phyloP scores from a whole-genome alignment of 1,139 yeast genomes.

The Candida smagusa region DNA sequence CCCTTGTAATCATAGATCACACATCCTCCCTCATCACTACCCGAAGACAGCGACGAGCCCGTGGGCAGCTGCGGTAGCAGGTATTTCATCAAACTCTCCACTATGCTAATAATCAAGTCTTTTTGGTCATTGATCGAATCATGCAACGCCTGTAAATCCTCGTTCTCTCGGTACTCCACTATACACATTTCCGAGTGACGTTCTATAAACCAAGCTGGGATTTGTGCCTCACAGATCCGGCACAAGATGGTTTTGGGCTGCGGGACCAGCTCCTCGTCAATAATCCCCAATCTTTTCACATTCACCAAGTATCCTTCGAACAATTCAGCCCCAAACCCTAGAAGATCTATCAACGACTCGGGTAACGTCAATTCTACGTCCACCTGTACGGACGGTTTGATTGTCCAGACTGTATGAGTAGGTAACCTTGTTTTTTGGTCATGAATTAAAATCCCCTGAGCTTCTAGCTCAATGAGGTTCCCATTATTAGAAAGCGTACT shows the following conservation, averaged over 20 bases:
- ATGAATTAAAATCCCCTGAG: constrained; percentile 91
- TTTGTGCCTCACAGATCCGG: constrained; percentile 82
- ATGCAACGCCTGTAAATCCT: constrained; percentile 73
- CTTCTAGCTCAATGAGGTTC: constrained; percentile 72
- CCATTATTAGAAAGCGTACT: constrained; percentile 44
- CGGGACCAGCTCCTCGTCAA: constrained; percentile 65
- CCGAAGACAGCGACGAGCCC: constrained; percentile 20
- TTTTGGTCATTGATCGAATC: constrained; percentile 76
- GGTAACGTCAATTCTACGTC: constrained; percentile 69
- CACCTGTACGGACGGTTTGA: constrained; percentile 70
- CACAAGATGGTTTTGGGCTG: constrained; percentile 79
- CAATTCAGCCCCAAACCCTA: constrained; percentile 88
- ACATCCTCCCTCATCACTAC: constrained; percentile 10
- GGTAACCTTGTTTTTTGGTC: constrained; percentile 59
- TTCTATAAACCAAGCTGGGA: constrained; percentile 98
- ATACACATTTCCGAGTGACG: constrained; percentile 86
- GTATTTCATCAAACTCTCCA: constrained; percentile 33
- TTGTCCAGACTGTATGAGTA: constrained; percentile 89
- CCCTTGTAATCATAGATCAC: constrained; percentile 55
- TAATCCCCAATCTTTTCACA: constrained; percentile 57
- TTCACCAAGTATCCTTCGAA: constrained; percentile 70
- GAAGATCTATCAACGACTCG: constrained; percentile 56
- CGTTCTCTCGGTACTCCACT: constrained; percentile 79
- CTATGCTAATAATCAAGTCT: constrained; percentile 44
- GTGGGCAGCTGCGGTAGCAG: constrained; percentile 15